A percentile compares a stretch with the other conserved stretches of the same genome.
These are phyloP conservation scores for Termitomyces sp. DNA, from an alignment of 768 basidiomycete species.

Conservation along the genomic window DNA sequence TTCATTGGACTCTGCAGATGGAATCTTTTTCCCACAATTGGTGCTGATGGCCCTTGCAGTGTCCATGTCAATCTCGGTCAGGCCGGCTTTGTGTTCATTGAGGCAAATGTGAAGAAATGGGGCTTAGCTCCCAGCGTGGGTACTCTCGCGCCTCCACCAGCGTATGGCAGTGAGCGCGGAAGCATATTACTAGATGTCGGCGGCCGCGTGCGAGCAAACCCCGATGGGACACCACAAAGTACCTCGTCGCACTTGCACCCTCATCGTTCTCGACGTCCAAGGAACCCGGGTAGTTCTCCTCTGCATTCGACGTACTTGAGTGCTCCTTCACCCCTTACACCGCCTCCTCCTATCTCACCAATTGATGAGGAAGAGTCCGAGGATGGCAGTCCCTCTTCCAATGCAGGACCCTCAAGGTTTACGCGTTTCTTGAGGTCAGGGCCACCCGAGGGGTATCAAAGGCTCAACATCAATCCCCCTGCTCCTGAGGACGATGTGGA, in stretches of 20 bases:
- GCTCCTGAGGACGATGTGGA: constrained; percentile 19
- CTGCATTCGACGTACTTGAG: constrained; percentile 47
- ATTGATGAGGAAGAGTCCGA: constrained; percentile 56
- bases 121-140: constrained; percentile 96
- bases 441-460: constrained; percentile 25
- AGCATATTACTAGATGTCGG: constrained; percentile 94
- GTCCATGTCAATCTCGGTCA: constrained; percentile 98
- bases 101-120: constrained; percentile 99
- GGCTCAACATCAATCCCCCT: constrained; percentile 15
- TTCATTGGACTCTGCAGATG: constrained; percentile 84
- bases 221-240: constrained; percentile 34
- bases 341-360: constrained; percentile 70
- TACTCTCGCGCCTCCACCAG: constrained; percentile 94
- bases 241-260: constrained; percentile 49
- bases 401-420: constrained; percentile 44
- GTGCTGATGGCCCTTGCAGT: constrained; percentile 93
- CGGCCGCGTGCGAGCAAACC: constrained; percentile 41
- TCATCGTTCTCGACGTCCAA: constrained; percentile 57
- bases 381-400: constrained; percentile 22
- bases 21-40: constrained; percentile 97
- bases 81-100: constrained; percentile 97
- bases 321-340: constrained; percentile 36
- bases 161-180: constrained; percentile 95
- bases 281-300: constrained; percentile 38
- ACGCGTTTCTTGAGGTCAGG: constrained; percentile 14